phyloP scores from a whole-genome alignment of 345 rosid genomes.

The Rhodamnia argentea region DNA sequence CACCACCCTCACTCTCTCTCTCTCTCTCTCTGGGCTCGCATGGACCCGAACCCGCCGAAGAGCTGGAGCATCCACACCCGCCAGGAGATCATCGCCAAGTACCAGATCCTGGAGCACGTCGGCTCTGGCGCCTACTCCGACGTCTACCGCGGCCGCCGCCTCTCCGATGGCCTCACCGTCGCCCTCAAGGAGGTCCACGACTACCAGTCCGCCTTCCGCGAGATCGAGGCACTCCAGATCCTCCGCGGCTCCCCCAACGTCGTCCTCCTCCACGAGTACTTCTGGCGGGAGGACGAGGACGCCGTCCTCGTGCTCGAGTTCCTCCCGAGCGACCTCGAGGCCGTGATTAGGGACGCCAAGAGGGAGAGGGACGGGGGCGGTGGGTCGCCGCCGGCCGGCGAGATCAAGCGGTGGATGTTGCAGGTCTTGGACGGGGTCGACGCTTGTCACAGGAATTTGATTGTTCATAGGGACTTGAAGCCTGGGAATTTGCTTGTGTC shows the following conservation, averaged over 20 bases:
- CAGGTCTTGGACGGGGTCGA: conserved; percentile 75
- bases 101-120: conserved; percentile 72
- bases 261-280: conserved; percentile 73
- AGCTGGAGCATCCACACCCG: conserved; percentile 99
- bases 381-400: conserved; percentile 32
- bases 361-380: conserved; percentile 23
- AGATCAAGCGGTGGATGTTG: conserved; percentile 89
- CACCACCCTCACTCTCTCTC: not conserved
- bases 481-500: conserved; percentile 78
- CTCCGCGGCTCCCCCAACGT: conserved; percentile 69
- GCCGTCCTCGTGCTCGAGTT: conserved; percentile 90
- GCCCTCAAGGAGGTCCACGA: conserved; percentile 97
- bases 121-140: conserved; percentile 95
- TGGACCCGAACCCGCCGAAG: conserved; percentile 27
- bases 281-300: conserved; percentile 94
- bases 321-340: conserved; percentile 58
- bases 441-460: conserved; percentile 65
- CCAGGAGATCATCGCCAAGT: conserved; percentile 70
- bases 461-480: conserved; percentile 90
- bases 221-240: conserved; percentile 74
- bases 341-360: conserved; percentile 52
- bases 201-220: conserved; percentile 86
- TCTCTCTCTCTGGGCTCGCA: not conserved
- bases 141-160: conserved; percentile 74
- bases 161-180: conserved; percentile 55